Evolutionary conservation across 1,284 basidiomycete species (phyloP).

Genomic region (Caloboletus inedulis): DNA sequence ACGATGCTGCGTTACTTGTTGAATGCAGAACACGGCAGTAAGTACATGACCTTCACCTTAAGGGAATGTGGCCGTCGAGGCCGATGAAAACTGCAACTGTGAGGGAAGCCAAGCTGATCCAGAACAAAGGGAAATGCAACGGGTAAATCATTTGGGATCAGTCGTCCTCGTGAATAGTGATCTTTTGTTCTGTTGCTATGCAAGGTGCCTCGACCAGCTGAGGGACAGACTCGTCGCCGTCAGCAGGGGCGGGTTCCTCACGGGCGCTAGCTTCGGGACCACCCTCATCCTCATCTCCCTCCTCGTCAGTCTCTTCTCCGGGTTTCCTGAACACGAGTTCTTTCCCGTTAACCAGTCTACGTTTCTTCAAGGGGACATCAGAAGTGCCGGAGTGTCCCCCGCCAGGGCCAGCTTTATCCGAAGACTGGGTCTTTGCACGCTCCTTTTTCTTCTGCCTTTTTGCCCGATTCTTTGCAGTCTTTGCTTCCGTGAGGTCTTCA

Average conservation of each 20-base stretch:
- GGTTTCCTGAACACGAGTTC: slow-evolving; percentile 56
- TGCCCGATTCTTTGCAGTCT: slow-evolving; percentile 90
- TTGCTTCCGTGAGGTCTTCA: slow-evolving; percentile 59
- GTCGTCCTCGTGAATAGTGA: slow-evolving; percentile 54
- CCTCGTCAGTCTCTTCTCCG: slow-evolving; percentile 49
- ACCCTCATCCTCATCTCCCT: slow-evolving; percentile 35
- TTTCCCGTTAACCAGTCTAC: slow-evolving; percentile 54
- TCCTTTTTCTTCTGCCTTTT: slow-evolving; percentile 90
- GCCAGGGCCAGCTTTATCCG: slow-evolving; percentile 26
- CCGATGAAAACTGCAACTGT: not conserved
- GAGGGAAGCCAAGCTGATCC: not conserved
- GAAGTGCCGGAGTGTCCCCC: slow-evolving; percentile 23
- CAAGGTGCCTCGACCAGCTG: slow-evolving; percentile 17
- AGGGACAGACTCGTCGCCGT: slow-evolving; percentile 3
- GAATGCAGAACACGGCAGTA: slow-evolving; percentile 6
- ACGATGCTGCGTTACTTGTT: slow-evolving; percentile 6
- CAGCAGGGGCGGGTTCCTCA: slow-evolving; percentile 13
- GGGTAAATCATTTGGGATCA: slow-evolving; percentile 17
- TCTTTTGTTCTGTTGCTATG: slow-evolving; percentile 39
- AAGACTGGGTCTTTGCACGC: slow-evolving; percentile 46
- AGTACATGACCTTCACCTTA: slow-evolving; percentile 13
- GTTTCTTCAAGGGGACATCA: slow-evolving; percentile 45
- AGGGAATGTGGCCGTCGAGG: not conserved
- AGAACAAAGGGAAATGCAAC: not conserved
- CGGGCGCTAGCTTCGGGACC: slow-evolving; percentile 2